Evolutionary conservation across 495 filamentous ascomycete genomes (phyloP), one percentile per base, ranked within the genome.

Genomic region (Parathielavia appendiculata): DNA sequence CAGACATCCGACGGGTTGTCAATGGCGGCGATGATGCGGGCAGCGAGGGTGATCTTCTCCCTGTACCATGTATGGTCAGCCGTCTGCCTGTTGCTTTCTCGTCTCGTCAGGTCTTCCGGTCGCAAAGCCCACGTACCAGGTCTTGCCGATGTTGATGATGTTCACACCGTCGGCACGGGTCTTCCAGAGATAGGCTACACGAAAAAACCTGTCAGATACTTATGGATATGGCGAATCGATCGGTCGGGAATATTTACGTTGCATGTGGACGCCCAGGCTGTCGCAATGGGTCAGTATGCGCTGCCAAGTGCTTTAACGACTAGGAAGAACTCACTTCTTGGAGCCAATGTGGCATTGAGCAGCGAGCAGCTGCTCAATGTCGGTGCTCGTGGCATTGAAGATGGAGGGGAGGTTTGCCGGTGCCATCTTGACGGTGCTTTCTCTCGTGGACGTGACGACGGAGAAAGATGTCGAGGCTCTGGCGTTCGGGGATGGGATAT

Each of bases 1-100:
- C 90, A 95, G 73, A 98, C 89, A 76, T 98, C 93, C 73, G 92
- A 89, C 64, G 93, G 95, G 88, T 98, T 98, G 84, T 97, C 93
- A 66, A 98, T 88, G 75, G 93, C 89, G 68, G 86, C 93, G 78
- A 98, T 96, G 81, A 97, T 96, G 75, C 93, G 90, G 74, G 93
- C 93, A 67, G 93, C 93, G 60, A 98, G 83, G 69, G 96, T 88
- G 72, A 98, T 92, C 85, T 98, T 98, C 84, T 98, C 95, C 93
- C 93, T 96, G 71, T 64, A 49, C 6, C 17, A 22, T 13, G 44
- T 43, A 38, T 55, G 39, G 51, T 47, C 36, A 54, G 48, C 49
- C 13, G 19, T 40, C 49, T n/a, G n/a, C 7, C n/a, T 40, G 43
- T 36, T 44, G 48, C 35, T 12, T 7, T 30, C 26, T 30, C 26